Evolutionary conservation across 805 yeast genomes (phyloP), one percentile per base, ranked within the genome.

Genomic region (Wickerhamomyces queroliae): DNA sequence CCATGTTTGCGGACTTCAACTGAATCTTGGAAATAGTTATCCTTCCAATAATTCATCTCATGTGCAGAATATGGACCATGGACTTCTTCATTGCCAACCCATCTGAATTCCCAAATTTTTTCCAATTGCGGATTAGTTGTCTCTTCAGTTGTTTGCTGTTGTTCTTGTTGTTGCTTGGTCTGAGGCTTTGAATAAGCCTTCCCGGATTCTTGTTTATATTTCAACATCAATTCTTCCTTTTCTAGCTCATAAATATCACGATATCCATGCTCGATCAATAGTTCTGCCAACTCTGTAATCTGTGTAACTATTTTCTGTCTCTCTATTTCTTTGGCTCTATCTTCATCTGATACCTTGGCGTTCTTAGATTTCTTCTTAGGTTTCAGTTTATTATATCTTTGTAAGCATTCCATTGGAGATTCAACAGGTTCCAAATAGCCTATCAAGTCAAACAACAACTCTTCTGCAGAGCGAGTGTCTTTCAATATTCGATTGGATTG

Each of bases 381-480:
- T 42, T 48, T 59, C 35, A 36, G 38, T 38, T 25, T 57, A 53
- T 56, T 66, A 42, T 59, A 61, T 44, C 67, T 64, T 47, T 49
- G 74, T 25, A 82, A 55, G 1, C 78, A 72, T 49, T 81, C 86
- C 54, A 75, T 45, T 2, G 81, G 70, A 0, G 78, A 69, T 50
- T 82, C 89, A 3, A 74, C 78, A 0, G 83, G 78, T 35, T 78
- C 72, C 29, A 82, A 52, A 1, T 51, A n/a, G 2, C 42, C 55
- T 3, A 80, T 69, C n/a, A 80, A 48, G 2, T 48, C 45, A 6
- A 35, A 41, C 34, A 67, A 35, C 13, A 63, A 41, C 3, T 49
- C 49, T 17, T 55, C 53, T 35, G 46, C 37, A 12, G 56, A 35
- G 0, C 39, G 33, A 2, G 35, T 38, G 2, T 45, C 45, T 26